phyloP scores from a whole-genome alignment of 345 rosid genomes.

The Microthlaspi erraticum region DNA sequence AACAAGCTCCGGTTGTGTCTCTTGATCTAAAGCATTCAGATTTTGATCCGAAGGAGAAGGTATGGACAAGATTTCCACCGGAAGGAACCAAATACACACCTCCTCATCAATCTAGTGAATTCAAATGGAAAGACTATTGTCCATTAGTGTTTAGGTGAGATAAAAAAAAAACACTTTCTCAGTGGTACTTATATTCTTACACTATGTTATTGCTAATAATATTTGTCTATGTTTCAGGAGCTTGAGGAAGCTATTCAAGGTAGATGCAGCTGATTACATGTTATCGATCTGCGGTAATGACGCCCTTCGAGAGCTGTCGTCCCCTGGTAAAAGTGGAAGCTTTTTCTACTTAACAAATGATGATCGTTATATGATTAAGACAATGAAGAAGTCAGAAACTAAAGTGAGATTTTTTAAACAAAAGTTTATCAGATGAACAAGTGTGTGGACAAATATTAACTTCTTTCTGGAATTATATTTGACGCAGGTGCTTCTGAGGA shows the following conservation, averaged over 20 bases:
- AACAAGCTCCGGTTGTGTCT: slow-evolving; percentile 69
- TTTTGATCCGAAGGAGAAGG: slow-evolving; percentile 88
- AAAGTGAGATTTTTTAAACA: slow-evolving; percentile 56
- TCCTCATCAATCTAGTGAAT: slow-evolving; percentile 82
- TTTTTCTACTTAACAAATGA: slow-evolving; percentile 89
- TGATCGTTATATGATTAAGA: slow-evolving; percentile 93
- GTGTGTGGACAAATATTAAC: slow-evolving; percentile 15
- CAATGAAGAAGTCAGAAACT: slow-evolving; percentile 86
- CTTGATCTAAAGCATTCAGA: slow-evolving; percentile 88
- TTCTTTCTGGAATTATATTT: not conserved
- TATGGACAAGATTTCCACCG: slow-evolving; percentile 92
- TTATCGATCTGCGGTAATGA: slow-evolving; percentile 91
- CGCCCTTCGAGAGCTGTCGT: slow-evolving; percentile 91
- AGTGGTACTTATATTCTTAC: slow-evolving; percentile 1
- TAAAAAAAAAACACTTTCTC: slow-evolving; percentile 8
- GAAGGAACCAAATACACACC: slow-evolving; percentile 93
- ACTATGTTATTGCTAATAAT: slow-evolving; percentile 16
- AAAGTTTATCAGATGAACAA: not conserved
- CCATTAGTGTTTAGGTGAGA: slow-evolving; percentile 88
- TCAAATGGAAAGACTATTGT: slow-evolving; percentile 96
- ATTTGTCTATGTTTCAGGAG: slow-evolving; percentile 54
- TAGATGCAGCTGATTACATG: slow-evolving; percentile 97
- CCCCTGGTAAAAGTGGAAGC: slow-evolving; percentile 99
- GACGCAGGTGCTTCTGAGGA: slow-evolving; percentile 81
- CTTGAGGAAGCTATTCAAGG: slow-evolving; percentile 86